Evolutionary conservation across 2,329 filamentous ascomycete species (phyloP).

Genomic region (Beauveria australis): DNA sequence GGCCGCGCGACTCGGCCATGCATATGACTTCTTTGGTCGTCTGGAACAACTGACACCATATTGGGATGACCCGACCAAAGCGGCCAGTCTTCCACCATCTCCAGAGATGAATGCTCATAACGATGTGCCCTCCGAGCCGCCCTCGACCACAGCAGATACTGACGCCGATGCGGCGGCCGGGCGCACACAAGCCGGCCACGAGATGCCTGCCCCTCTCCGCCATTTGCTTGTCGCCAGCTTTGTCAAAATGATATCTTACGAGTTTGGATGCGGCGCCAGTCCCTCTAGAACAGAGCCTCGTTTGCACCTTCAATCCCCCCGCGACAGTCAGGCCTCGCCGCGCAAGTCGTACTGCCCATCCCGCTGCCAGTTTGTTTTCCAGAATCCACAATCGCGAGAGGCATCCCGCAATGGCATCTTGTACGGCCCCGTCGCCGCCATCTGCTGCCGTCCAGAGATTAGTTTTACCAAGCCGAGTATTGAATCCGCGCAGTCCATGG

Average conservation of each 20-base stretch:
- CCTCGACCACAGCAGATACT: constrained; percentile 4
- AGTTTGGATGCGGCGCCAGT: constrained; percentile 55
- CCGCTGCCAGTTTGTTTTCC: constrained; percentile 51
- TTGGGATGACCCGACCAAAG: constrained; percentile 52
- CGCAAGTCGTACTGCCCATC: constrained; percentile 50
- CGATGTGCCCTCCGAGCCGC: constrained; percentile 7
- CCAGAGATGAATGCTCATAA: constrained; percentile 21
- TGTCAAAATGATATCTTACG: constrained; percentile 56
- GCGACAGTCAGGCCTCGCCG: constrained; percentile 19
- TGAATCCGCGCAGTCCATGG: constrained; percentile 51
- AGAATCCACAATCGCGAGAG: constrained; percentile 51
- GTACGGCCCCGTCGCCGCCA: constrained; percentile 53
- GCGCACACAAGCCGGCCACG: constrained; percentile 42
- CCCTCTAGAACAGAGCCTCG: constrained; percentile 51
- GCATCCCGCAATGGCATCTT: constrained; percentile 50
- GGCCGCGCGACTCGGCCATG: constrained; percentile 50
- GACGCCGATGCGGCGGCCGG: constrained; percentile 12
- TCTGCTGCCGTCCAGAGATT: constrained; percentile 49
- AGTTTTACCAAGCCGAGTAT: constrained; percentile 36
- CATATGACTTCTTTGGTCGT: constrained; percentile 58
- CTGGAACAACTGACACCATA: constrained; percentile 50
- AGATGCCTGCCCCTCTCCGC: constrained; percentile 51
- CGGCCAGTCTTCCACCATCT: constrained; percentile 23
- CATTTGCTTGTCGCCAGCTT: constrained; percentile 51
- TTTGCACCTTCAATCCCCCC: constrained; percentile 41